phyloP scores from a whole-genome alignment of 192 early-diverging fungal species.

The Entomortierella beljakovae region DNA sequence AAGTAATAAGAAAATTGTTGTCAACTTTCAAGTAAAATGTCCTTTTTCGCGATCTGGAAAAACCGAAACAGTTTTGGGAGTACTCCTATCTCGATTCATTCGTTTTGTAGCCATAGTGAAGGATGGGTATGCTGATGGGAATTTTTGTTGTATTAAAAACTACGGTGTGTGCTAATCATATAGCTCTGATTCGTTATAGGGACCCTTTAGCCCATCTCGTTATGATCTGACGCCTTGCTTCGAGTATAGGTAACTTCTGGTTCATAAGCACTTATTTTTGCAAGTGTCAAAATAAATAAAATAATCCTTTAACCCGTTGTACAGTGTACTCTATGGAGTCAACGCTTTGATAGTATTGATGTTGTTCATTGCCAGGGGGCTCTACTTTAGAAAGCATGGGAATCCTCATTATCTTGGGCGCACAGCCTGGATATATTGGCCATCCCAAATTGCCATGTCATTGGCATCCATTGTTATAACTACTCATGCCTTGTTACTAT shows the following conservation, averaged over 20 bases:
- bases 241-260: slow-evolving; percentile 22
- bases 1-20: too few species aligned
- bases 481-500: not conserved
- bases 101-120: slow-evolving; percentile 20
- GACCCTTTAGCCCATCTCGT: slow-evolving; percentile 27
- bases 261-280: too few species aligned
- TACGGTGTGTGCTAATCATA: not conserved
- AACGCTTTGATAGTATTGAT: not conserved
- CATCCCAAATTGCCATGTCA: slow-evolving; percentile 26
- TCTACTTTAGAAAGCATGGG: not conserved
- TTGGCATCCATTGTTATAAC: slow-evolving; percentile 7
- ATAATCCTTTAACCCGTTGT: not conserved
- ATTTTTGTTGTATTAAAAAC: not conserved
- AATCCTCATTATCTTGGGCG: slow-evolving; percentile 18
- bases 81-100: not conserved
- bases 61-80: not conserved
- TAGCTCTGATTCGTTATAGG: slow-evolving; percentile 7
- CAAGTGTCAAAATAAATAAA: not conserved
- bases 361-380: not conserved
- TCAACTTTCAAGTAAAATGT: too few species aligned
- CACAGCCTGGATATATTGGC: slow-evolving; percentile 41
- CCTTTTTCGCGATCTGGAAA: too few species aligned
- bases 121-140: slow-evolving; percentile 29
- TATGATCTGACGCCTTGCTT: slow-evolving; percentile 41
- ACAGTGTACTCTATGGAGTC: slow-evolving; percentile 22